A percentile compares a stretch with the other conserved stretches of the same genome.
Conservation (phyloP, 345 rosid genomes). For the Isatis tinctoria region DNA sequence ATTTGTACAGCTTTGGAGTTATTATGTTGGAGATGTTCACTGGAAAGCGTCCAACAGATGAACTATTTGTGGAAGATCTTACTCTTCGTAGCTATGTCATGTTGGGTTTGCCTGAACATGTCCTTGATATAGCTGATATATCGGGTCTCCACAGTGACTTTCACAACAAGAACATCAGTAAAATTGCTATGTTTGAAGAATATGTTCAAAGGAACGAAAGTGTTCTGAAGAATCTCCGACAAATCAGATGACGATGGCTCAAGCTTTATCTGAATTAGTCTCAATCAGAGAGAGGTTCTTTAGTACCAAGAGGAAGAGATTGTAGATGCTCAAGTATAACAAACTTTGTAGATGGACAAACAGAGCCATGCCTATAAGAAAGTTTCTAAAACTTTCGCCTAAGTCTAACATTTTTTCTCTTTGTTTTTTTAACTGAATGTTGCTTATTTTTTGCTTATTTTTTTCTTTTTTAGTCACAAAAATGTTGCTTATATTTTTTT, state of each 20-base stretch:
- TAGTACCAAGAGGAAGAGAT: background rate
- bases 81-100: conserved; percentile 14
- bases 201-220: conserved; percentile 8
- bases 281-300: background rate
- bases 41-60: conserved; percentile 25
- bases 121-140: conserved; percentile 13
- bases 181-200: background rate
- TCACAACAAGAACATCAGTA: background rate
- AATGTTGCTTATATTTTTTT: no score
- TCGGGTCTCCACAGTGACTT: background rate
- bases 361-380: no score
- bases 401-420: no score
- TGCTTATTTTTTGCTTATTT: no score
- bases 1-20: conserved; percentile 6
- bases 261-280: conserved; percentile 9
- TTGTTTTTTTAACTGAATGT: no score
- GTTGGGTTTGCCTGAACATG: background rate
- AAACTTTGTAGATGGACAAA: background rate
- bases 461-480: no score
- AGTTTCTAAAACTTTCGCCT: no score
- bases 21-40: conserved; percentile 6
- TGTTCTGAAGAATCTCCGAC: conserved; percentile 17
- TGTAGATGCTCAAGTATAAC: background rate
- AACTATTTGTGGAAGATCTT: conserved; percentile 9
- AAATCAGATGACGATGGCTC: conserved; percentile 1